Base-by-base conservation (phyloP, 495 filamentous ascomycete species). In the Neurospora cerealis region DNA sequence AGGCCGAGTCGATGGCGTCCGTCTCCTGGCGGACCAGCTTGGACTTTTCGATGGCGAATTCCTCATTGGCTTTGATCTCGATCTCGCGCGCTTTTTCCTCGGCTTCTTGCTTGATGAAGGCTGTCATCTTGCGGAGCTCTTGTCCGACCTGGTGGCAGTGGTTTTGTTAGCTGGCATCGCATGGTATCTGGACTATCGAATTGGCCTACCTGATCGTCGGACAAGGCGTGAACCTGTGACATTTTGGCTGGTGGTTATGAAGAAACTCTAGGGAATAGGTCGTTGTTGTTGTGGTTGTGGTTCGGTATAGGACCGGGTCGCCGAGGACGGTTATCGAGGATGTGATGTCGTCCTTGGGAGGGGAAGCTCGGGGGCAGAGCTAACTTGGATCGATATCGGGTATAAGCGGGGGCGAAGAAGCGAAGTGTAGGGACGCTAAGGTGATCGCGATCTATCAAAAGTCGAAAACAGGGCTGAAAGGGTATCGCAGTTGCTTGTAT, bases 61-160 rank as follows among this genome's bases (percentile, higher is more conserved):
- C 96, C 82, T 98, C 94, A 84, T 98, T 93, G 83, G 96, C 96
- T 84, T 98, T 98, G 84, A 98, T 89, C 76, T 93, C 87, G 85
- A 99, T 98, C 83, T 99, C 96, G 79, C 90, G 90, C 77, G 95
- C 94, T 85, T 99, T 99, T 82, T 99, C 96, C 44, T 90, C 85
- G 34, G 96, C 96, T 88, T 99, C 96, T 86, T 98, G 95, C 81
- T 92, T 92, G 90, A 99, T 99, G 92, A 99, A 99, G 82, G 95
- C 93, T 66, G 96, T 98, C 96, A 99, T 99, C 88, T 99, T 99
- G 87, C 91, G 93, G 82, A 99, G 93, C 88, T 99, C 96, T 82
- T 89, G 88, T 80, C 91, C 88, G 84, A 99, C 95, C 95, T 98
- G 77, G 48, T 70, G 42, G 71, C 32, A 66, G 21, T 32, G 42